Conservation (phyloP, 2,329 filamentous ascomycete species). For the Magnaporthales sp. region DNA sequence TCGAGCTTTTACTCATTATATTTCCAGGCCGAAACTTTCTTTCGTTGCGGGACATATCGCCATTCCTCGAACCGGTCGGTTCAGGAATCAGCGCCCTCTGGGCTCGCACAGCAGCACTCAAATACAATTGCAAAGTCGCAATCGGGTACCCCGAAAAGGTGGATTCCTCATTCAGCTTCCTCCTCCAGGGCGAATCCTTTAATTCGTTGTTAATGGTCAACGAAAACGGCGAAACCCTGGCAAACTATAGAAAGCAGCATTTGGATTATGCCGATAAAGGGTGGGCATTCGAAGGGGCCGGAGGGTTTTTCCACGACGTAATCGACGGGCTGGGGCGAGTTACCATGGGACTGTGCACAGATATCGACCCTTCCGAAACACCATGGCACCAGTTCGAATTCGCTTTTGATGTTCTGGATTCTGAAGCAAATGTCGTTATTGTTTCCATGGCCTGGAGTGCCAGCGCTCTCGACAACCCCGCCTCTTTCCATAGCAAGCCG, state of each 20-base stretch:
- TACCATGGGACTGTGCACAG: conserved; percentile 50
- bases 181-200: conserved; percentile 34
- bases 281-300: conserved; percentile 47
- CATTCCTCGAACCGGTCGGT: conserved; percentile 58
- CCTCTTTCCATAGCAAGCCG: conserved; percentile 34
- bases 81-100: conserved; percentile 62
- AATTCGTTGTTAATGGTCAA: conserved; percentile 48
- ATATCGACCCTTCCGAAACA: conserved; percentile 41
- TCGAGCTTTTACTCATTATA: too few relatives aligned
- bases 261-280: conserved; percentile 52
- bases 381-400: conserved; percentile 41
- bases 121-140: conserved; percentile 58
- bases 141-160: conserved; percentile 68
- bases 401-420: conserved; percentile 47
- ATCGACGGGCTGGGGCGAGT: conserved; percentile 40
- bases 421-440: conserved; percentile 53
- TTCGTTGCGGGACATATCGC: conserved; percentile 56
- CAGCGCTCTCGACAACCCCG: conserved; percentile 46
- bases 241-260: conserved; percentile 51
- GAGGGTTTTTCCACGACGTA: conserved; percentile 38
- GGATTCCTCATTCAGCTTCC: conserved; percentile 21
- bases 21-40: conserved; percentile 66
- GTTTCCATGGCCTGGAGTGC: conserved; percentile 65
- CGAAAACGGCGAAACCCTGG: conserved; percentile 47
- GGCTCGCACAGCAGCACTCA: conserved; percentile 58